phyloP scores from a whole-genome alignment of 1,284 basidiomycete species.

The Pholiota adiposa region DNA sequence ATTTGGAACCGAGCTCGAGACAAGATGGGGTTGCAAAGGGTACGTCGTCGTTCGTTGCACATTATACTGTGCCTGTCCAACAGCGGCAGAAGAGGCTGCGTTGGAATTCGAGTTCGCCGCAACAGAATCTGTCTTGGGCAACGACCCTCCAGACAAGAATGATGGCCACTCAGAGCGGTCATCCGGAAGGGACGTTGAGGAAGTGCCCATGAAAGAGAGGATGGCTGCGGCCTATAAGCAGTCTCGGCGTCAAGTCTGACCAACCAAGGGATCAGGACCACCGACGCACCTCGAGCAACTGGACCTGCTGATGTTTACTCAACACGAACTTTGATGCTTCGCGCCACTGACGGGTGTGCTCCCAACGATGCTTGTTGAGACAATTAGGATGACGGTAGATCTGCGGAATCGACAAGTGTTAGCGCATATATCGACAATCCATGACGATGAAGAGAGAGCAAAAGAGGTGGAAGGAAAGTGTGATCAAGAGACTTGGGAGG shows the following conservation, averaged over 20 bases:
- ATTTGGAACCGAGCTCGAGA: conserved; percentile 45
- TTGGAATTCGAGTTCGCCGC: conserved; percentile 7
- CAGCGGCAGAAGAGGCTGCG: conserved; percentile 8
- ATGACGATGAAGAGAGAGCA: background rate
- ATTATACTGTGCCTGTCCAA: conserved; percentile 18
- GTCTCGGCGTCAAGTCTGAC: conserved; percentile 3
- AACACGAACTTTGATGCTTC: conserved; percentile 93
- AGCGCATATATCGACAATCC: background rate
- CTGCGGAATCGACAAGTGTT: conserved; percentile 39
- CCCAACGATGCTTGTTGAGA: conserved; percentile 97
- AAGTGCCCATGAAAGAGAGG: conserved; percentile 79
- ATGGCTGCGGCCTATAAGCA: conserved; percentile 85
- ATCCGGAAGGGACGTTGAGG: conserved; percentile 82
- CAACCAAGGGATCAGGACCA: background rate
- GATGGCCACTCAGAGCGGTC: conserved; percentile 89
- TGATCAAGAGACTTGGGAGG: background rate
- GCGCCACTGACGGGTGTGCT: conserved; percentile 97
- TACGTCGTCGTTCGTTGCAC: conserved; percentile 19
- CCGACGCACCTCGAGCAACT: conserved; percentile 80
- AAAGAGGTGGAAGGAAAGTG: background rate
- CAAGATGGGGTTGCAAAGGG: conserved; percentile 28
- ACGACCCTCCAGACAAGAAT: conserved; percentile 70
- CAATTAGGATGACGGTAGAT: conserved; percentile 95
- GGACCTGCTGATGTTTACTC: conserved; percentile 98
- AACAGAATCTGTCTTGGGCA: conserved; percentile 51